Evolutionary conservation across 192 early-diverging fungal species (phyloP), one percentile per base, ranked within the genome.

Genomic region (Umbelopsis sp.): DNA sequence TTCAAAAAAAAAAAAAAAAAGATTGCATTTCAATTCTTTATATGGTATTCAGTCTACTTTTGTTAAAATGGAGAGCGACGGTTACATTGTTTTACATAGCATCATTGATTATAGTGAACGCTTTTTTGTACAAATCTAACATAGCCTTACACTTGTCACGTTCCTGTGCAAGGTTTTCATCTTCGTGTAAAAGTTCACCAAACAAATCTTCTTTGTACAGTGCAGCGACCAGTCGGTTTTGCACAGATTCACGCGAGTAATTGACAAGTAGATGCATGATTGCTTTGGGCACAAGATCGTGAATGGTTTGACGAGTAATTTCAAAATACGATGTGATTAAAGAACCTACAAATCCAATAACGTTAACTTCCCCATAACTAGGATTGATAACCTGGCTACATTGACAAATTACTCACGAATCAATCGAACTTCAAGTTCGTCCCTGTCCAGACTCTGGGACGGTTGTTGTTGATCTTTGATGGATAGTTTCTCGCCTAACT

Each of bases 261-360:
- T 92, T 92, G 74, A 94, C 92, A 59, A 94, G 75, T 49, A 92
- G 74, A 67, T 94, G 91, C 92, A 94, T 94, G 66, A 94, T 84
- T 4, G 92, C 87, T 81, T 94, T 94, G 65, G 92, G 92, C 9
- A 94, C 91, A 68, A 90, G 71, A 47, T 94, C 92, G 76, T 91
- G 90, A 68, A 92, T 87, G 16, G 91, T 88, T 79, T 94, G 92
- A 73, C 91, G 89, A 34, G 91, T 91, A 72, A 94, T 90, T 67
- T 84, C 81, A 72, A 94, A 94, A 77, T 94, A 94, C 26, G 89
- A 92, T 7, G 89, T 79, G 52, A 94, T 94, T 34, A 94, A 79
- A 0, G 91, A 91, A 45, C 80, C 84, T 86, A 36, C 26, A 50
- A 34, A 54, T 36, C n/a, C n/a, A n/a, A 34, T n/a, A 2, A 36